Conservation (phyloP, 2,329 filamentous ascomycete species). For the Elsinoe fawcettii region DNA sequence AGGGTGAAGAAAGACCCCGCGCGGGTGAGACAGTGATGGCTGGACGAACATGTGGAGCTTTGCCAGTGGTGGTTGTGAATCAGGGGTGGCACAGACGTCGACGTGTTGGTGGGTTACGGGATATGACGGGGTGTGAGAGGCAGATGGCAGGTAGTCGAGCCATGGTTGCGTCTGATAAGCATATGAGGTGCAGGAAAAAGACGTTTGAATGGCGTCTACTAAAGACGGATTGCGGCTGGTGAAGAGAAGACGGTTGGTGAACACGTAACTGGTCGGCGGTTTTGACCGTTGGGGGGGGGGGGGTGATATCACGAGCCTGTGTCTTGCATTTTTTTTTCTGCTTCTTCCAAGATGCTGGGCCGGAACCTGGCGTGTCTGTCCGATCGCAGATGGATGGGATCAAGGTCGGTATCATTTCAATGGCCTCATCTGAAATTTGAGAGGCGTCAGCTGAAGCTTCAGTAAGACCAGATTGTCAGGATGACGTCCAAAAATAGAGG, state of each 20-base stretch:
- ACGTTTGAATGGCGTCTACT: background rate
- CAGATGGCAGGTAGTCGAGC: background rate
- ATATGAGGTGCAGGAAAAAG: background rate
- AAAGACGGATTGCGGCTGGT: background rate
- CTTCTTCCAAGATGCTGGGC: background rate
- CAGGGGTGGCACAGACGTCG: constrained; percentile 1
- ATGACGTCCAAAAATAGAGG: constrained; percentile 9
- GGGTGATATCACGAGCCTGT: constrained; percentile 3
- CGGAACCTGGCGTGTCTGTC: background rate
- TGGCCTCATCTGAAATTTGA: background rate
- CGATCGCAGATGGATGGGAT: background rate
- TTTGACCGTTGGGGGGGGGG: background rate
- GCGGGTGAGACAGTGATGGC: background rate
- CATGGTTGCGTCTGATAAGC: constrained; percentile 5
- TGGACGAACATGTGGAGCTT: constrained; percentile 6
- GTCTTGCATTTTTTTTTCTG: constrained; percentile 2
- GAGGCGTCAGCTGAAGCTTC: background rate
- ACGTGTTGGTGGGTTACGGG: background rate
- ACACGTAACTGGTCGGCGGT: constrained; percentile 2
- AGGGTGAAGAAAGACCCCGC: background rate
- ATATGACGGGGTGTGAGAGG: background rate
- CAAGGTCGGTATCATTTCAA: background rate
- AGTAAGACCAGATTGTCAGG: background rate
- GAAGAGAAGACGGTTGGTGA: background rate
- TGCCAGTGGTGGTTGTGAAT: background rate